A percentile compares a stretch with the other conserved stretches of the same genome.
These are phyloP conservation scores for Passalora sequoiae DNA, from an alignment of 2,329 filamentous ascomycete species.

Conservation along the genomic window DNA sequence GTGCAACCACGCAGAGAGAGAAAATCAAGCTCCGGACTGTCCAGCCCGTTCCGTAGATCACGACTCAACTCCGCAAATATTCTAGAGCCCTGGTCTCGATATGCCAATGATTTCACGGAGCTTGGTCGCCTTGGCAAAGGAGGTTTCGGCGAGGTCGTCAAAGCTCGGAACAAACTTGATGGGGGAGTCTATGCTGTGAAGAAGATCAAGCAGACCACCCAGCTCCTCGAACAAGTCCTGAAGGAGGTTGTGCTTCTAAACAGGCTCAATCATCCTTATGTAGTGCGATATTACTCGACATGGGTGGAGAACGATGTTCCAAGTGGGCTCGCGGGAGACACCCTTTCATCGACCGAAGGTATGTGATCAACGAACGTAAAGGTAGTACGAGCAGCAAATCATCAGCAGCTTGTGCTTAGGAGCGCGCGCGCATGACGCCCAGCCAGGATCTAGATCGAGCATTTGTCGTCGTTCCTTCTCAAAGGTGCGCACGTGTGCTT, in stretches of 20 bases:
- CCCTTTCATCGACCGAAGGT: slow-evolving; percentile 21
- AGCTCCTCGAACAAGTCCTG: slow-evolving; percentile 72
- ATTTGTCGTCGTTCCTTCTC: no score
- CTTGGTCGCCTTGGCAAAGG: slow-evolving; percentile 84
- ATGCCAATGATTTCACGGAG: slow-evolving; percentile 84
- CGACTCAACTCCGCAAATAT: slow-evolving; percentile 31
- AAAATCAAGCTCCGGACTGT: slow-evolving; percentile 21
- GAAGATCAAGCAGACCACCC: slow-evolving; percentile 73
- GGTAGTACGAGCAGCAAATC: no score
- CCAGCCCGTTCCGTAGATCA: slow-evolving; percentile 28
- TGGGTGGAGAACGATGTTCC: slow-evolving; percentile 73
- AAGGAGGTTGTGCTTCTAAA: slow-evolving; percentile 85
- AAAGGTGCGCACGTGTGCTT: no score
- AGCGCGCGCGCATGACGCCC: no score
- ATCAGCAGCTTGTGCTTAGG: no score
- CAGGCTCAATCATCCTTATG: slow-evolving; percentile 82
- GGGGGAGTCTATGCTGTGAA: slow-evolving; percentile 94
- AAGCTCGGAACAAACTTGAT: slow-evolving; percentile 89
- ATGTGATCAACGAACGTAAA: no score
- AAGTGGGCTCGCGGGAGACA: slow-evolving; percentile 6
- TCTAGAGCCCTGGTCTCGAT: slow-evolving; percentile 58
- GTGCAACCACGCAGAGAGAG: slow-evolving; percentile 8
- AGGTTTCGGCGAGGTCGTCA: slow-evolving; percentile 93
- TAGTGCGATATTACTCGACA: slow-evolving; percentile 88
- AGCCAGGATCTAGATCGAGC: no score